These are phyloP conservation scores for Pseudodiploospora longispora DNA, from an alignment of 2,329 filamentous ascomycete genomes.

Conservation along the genomic window DNA sequence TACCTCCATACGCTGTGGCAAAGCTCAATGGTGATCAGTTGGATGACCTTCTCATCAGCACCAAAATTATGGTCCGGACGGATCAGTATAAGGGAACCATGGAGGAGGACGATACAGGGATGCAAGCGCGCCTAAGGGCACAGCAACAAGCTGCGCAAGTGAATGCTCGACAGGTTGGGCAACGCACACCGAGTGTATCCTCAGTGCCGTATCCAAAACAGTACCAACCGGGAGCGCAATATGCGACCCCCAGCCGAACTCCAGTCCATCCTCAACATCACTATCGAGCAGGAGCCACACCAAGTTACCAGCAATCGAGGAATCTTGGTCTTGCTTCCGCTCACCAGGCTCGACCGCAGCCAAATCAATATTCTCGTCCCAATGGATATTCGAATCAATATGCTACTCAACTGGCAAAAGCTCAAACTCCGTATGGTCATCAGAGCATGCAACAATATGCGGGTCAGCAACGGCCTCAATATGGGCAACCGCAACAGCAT, in stretches of 20 bases:
- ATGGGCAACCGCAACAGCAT: slow-evolving; percentile 32
- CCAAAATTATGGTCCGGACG: slow-evolving; percentile 63
- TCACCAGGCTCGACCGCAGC: slow-evolving; percentile 30
- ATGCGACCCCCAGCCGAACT: slow-evolving; percentile 38
- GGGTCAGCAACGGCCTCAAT: slow-evolving; percentile 38
- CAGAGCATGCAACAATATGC: slow-evolving; percentile 41
- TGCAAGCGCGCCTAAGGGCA: slow-evolving; percentile 41
- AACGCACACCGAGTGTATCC: slow-evolving; percentile 30
- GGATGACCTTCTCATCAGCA: slow-evolving; percentile 75
- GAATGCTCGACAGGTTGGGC: slow-evolving; percentile 27
- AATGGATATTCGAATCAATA: slow-evolving; percentile 40
- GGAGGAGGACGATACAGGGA: slow-evolving; percentile 69
- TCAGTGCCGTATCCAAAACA: slow-evolving; percentile 34
- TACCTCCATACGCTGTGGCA: slow-evolving; percentile 79
- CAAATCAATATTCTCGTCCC: slow-evolving; percentile 41
- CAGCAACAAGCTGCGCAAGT: slow-evolving; percentile 27
- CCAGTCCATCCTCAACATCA: slow-evolving; percentile 37
- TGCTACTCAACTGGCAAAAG: slow-evolving; percentile 43
- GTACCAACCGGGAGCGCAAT: slow-evolving; percentile 36
- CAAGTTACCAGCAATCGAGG: slow-evolving; percentile 37
- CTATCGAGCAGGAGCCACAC: slow-evolving; percentile 29
- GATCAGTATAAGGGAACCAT: slow-evolving; percentile 70
- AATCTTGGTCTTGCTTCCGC: slow-evolving; percentile 21
- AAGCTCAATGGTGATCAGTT: slow-evolving; percentile 81
- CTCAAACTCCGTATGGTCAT: slow-evolving; percentile 44